Evolutionary conservation across 2,329 filamentous ascomycete species (phyloP).

Genomic region (Aspergillus transmontanensis): DNA sequence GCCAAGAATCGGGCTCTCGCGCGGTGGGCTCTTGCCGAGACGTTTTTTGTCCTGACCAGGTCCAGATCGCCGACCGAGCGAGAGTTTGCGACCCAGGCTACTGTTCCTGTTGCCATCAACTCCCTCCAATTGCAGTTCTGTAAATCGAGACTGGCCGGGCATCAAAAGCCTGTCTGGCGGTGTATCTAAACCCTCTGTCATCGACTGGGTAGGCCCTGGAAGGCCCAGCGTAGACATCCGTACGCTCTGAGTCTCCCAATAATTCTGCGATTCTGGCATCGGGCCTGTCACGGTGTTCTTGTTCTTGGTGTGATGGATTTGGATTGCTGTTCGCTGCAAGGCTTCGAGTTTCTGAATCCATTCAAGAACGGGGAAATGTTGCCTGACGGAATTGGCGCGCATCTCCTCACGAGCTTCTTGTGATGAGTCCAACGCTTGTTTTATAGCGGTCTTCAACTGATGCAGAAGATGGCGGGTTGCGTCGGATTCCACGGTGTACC

Average conservation of each 20-base stretch:
- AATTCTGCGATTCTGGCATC: slow-evolving; percentile 33
- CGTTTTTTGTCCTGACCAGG: slow-evolving; percentile 35
- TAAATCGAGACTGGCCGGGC: not conserved
- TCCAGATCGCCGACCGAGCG: slow-evolving; percentile 43
- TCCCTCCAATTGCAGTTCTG: slow-evolving; percentile 33
- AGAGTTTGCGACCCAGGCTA: slow-evolving; percentile 38
- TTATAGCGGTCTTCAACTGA: slow-evolving; percentile 67
- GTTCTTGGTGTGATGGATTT: slow-evolving; percentile 54
- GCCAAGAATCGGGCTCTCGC: not conserved
- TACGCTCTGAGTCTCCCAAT: slow-evolving; percentile 47
- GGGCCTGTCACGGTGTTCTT: slow-evolving; percentile 30
- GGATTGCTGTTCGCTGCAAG: slow-evolving; percentile 62
- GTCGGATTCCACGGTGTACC: slow-evolving; percentile 69
- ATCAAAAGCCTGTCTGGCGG: slow-evolving; percentile 31
- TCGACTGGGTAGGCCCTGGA: not conserved
- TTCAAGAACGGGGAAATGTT: slow-evolving; percentile 68
- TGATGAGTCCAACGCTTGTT: slow-evolving; percentile 62
- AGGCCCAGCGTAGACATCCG: slow-evolving; percentile 32
- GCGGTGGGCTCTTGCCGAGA: not conserved
- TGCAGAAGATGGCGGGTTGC: slow-evolving; percentile 64
- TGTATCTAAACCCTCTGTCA: not conserved
- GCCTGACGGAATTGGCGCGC: slow-evolving; percentile 65
- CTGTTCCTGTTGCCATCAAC: slow-evolving; percentile 29
- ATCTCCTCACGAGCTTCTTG: slow-evolving; percentile 60
- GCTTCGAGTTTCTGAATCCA: slow-evolving; percentile 68